Percentiles rank a stretch among this genome's conserved stretches.
Evolutionary conservation across 495 filamentous ascomycete genomes (phyloP).

Genomic region (Hypoxylon rickii): DNA sequence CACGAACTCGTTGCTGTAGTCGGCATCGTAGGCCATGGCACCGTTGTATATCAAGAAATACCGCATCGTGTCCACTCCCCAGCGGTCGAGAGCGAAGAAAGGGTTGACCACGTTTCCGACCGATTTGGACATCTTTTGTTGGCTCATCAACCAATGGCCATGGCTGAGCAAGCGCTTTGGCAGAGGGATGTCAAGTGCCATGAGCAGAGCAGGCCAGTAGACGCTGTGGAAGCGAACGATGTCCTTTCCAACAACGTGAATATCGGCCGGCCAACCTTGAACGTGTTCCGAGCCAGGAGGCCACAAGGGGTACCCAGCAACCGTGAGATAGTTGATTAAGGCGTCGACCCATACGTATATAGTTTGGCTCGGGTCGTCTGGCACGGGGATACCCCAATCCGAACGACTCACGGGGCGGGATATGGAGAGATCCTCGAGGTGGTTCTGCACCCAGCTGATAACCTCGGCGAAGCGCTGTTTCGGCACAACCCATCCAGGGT

Average conservation of each 20-base stretch:
- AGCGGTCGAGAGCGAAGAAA: slow-evolving; percentile 87
- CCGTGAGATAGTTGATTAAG: slow-evolving; percentile 89
- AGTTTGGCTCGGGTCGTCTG: slow-evolving; percentile 80
- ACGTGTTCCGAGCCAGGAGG: slow-evolving; percentile 58
- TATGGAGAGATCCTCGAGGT: slow-evolving; percentile 84
- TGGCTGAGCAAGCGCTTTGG: slow-evolving; percentile 85
- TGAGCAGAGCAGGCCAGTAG: slow-evolving; percentile 96
- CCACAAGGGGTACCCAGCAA: slow-evolving; percentile 79
- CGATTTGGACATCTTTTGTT: slow-evolving; percentile 93
- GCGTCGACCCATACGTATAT: slow-evolving; percentile 99
- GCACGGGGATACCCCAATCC: slow-evolving; percentile 89
- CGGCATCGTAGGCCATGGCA: slow-evolving; percentile 71
- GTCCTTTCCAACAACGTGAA: slow-evolving; percentile 94
- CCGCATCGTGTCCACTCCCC: slow-evolving; percentile 83
- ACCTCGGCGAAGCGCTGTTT: slow-evolving; percentile 68
- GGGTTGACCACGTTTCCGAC: slow-evolving; percentile 95
- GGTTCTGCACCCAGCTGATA: slow-evolving; percentile 66
- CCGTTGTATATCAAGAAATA: slow-evolving; percentile 84
- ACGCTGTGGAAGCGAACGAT: slow-evolving; percentile 95
- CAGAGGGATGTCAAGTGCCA: slow-evolving; percentile 83
- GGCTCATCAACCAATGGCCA: slow-evolving; percentile 91
- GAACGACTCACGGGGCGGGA: slow-evolving; percentile 80
- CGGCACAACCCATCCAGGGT: slow-evolving; percentile 74
- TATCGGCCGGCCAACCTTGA: slow-evolving; percentile 85
- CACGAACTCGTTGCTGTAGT: slow-evolving; percentile 81